These are phyloP conservation scores for Ottelia alismoides DNA, from an alignment of 106 monocot genomes.

Conservation along the genomic window DNA sequence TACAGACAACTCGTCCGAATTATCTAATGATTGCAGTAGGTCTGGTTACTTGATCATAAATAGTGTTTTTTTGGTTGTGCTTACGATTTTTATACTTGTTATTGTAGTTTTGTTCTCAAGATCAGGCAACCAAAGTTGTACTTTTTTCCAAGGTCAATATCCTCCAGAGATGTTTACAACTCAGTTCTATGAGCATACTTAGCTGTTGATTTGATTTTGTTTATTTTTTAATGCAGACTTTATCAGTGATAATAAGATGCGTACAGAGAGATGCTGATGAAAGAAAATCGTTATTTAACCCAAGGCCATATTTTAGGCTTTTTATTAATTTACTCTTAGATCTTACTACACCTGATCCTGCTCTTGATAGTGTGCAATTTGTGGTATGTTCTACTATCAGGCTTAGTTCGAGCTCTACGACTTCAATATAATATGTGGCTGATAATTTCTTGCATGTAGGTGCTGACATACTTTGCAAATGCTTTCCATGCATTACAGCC, in stretches of 20 bases:
- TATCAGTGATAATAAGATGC: conserved; percentile 40
- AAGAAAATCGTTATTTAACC: conserved; percentile 68
- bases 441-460: conserved; percentile 28
- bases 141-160: conserved; percentile 67
- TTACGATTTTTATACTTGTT: too few species aligned
- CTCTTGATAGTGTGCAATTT: conserved; percentile 47
- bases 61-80: too few species aligned
- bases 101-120: too few species aligned
- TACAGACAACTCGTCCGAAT: too few species aligned
- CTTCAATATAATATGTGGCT: too few species aligned
- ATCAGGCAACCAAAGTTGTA: conserved; percentile 38
- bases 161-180: too few species aligned
- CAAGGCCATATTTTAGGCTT: conserved; percentile 86
- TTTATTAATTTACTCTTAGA: conserved; percentile 84
- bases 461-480: conserved; percentile 82
- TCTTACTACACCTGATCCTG: conserved; percentile 48
- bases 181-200: too few species aligned
- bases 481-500: conserved; percentile 88
- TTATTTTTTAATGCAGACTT: conserved; percentile 27
- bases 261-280: conserved; percentile 86
- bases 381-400: conserved; percentile 28
- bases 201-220: too few species aligned
- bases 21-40: too few species aligned
- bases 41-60: too few species aligned
- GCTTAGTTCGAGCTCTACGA: not conserved